Conservation (phyloP, 2,329 filamentous ascomycete genomes). For the Monilinia aucupariae region DNA sequence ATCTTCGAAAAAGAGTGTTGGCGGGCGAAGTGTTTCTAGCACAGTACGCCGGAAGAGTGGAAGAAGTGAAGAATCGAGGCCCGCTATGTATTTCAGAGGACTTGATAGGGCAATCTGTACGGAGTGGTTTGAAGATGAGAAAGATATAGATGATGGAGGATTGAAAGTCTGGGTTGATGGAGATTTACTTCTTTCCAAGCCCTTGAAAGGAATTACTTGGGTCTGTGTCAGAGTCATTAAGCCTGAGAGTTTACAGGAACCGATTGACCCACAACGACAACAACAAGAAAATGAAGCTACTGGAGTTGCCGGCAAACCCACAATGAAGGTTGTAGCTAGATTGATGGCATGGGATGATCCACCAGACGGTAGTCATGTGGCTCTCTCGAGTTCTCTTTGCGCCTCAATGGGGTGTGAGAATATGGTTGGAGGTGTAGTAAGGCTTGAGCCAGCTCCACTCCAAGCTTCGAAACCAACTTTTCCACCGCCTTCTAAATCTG, state of each 20-base stretch:
- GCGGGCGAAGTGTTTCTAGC: constrained; percentile 66
- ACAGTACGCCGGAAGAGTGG: constrained; percentile 56
- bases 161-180: constrained; percentile 81
- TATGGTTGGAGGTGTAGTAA: constrained; percentile 79
- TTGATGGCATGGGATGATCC: constrained; percentile 78
- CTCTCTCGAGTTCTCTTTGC: constrained; percentile 73
- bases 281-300: constrained; percentile 61
- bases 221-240: constrained; percentile 82
- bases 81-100: constrained; percentile 71
- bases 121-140: constrained; percentile 68
- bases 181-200: constrained; percentile 65
- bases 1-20: constrained; percentile 71
- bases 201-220: constrained; percentile 70
- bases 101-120: constrained; percentile 64
- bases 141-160: constrained; percentile 48
- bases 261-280: constrained; percentile 62
- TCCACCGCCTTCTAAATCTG: constrained; percentile 42
- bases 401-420: constrained; percentile 64
- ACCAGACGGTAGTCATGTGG: constrained; percentile 72
- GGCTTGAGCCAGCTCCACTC: constrained; percentile 72
- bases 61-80: constrained; percentile 59
- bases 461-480: constrained; percentile 26
- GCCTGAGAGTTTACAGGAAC: constrained; percentile 68
- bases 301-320: constrained; percentile 50
- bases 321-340: constrained; percentile 68